Evolutionary conservation across 2,329 filamentous ascomycete species (phyloP), one percentile per base, ranked within the genome.

Genomic region (Talaromyces sp.): DNA sequence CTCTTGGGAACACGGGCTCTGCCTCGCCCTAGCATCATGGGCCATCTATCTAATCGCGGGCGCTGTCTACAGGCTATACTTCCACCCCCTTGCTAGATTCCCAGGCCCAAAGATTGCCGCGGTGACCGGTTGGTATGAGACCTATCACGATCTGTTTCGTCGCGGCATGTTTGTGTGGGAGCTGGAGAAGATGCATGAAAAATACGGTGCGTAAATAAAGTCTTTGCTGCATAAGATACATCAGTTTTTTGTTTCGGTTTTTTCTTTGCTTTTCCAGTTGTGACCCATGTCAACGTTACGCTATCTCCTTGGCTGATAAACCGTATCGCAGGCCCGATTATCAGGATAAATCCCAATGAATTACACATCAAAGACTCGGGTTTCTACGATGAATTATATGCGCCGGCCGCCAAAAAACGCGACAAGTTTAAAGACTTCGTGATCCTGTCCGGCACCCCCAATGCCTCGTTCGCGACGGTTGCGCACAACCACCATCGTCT

Each of bases 311-410:
- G 31, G n/a, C 43, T 13, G 43, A 46, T 19, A 32, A 21, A 2
- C 41, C 10, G 2, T 7, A 9, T 46, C n/a, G 49, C 49, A 72
- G 71, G 71, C 1, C 73, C 73, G 0, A 72, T 75, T 21, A 57
- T 76, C 19, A 71, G 73, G 8, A 68, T 76, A 58, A 70, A 65
- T n/a, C 73, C 74, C 1, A 60, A 68, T 5, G 72, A 74, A 60
- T 62, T 76, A 8, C 72, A 75, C 52, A 68, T 75, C 63, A 68
- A 67, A 27, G 73, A 76, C 58, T 58, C 70, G 1, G 65, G 69
- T 2, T 75, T 66, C 60, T 75, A 71, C 55, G 66, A 73, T 7
- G 68, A 70, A n/a, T 64, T 76, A 17, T 76, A 75, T 55, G 66
- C 69, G 2, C 62, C 67, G 0, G 61, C 62, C 27, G 53, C 67